A percentile compares a stretch with the other conserved stretches of the same genome.
Evolutionary conservation across 1,284 basidiomycete species (phyloP).

Genomic region (Singerocomus inundabilis): DNA sequence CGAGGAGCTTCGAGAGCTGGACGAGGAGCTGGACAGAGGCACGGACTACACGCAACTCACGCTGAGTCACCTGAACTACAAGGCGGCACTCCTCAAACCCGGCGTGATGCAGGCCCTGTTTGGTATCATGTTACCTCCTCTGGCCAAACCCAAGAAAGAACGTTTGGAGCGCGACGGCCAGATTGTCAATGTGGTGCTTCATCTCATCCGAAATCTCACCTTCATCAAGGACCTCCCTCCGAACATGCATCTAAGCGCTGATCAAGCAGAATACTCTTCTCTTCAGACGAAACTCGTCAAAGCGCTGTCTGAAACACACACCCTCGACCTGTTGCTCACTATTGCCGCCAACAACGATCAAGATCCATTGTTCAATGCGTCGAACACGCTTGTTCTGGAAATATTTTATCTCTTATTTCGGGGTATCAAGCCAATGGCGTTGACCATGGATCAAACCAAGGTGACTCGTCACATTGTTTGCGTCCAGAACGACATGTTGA

Average conservation of each 20-base stretch:
- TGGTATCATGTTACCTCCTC: constrained; percentile 65
- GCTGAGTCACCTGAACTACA: constrained; percentile 83
- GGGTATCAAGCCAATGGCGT: constrained; percentile 62
- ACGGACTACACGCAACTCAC: constrained; percentile 86
- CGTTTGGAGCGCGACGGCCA: constrained; percentile 79
- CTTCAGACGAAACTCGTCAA: constrained; percentile 79
- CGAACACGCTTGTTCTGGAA: constrained; percentile 87
- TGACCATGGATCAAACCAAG: constrained; percentile 68
- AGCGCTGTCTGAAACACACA: constrained; percentile 69
- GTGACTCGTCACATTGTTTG: constrained; percentile 38
- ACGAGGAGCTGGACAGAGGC: constrained; percentile 70
- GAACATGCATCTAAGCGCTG: constrained; percentile 65
- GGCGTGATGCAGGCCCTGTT: constrained; percentile 70
- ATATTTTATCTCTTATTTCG: constrained; percentile 87
- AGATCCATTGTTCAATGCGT: constrained; percentile 74
- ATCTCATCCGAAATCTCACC: constrained; percentile 86
- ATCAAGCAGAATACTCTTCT: constrained; percentile 72
- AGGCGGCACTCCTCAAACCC: constrained; percentile 68
- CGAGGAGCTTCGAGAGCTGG: constrained; percentile 87
- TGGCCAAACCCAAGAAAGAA: constrained; percentile 61
- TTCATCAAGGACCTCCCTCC: constrained; percentile 83
- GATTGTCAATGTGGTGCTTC: constrained; percentile 84
- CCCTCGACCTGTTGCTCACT: constrained; percentile 77
- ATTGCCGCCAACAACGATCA: constrained; percentile 73
- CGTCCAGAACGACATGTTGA: constrained; percentile 3